Conservation (phyloP, 2,329 filamentous ascomycete genomes). For the Macrophomina phaseolina region DNA sequence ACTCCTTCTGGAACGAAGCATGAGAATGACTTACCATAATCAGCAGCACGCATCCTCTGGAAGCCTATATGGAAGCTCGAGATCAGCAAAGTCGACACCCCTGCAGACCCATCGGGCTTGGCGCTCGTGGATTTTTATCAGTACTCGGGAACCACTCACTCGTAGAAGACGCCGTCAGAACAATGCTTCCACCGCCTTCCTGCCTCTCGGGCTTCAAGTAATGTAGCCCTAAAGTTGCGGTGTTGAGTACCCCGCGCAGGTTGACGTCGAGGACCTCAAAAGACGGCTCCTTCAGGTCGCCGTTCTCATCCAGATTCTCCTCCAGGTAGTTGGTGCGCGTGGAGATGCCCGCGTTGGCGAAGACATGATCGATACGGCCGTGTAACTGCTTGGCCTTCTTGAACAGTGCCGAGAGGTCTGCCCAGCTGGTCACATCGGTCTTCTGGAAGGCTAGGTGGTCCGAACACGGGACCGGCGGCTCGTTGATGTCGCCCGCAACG, state of each 20-base stretch:
- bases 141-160: slow-evolving; percentile 50
- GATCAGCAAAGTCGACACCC: background rate
- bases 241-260: slow-evolving; percentile 57
- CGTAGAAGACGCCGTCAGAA: slow-evolving; percentile 38
- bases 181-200: slow-evolving; percentile 37
- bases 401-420: slow-evolving; percentile 58
- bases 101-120: no score
- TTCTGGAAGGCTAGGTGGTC: slow-evolving; percentile 34
- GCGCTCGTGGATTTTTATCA: slow-evolving; percentile 36
- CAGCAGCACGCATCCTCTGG: slow-evolving; percentile 34
- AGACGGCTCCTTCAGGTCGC: slow-evolving; percentile 37
- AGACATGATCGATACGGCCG: slow-evolving; percentile 49
- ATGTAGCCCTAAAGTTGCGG: slow-evolving; percentile 55
- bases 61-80: slow-evolving; percentile 29
- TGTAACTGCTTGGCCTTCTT: slow-evolving; percentile 52
- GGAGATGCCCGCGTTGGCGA: slow-evolving; percentile 31
- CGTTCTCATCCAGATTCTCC: slow-evolving; percentile 38
- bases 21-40: slow-evolving; percentile 36
- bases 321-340: slow-evolving; percentile 34
- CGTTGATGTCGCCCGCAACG: slow-evolving; percentile 60
- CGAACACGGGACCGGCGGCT: slow-evolving; percentile 37
- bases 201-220: slow-evolving; percentile 54
- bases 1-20: background rate
- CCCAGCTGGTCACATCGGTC: slow-evolving; percentile 52
- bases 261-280: slow-evolving; percentile 52